Base-by-base conservation (phyloP, 305 asterid genomes). In the Euphrasia arctica region DNA sequence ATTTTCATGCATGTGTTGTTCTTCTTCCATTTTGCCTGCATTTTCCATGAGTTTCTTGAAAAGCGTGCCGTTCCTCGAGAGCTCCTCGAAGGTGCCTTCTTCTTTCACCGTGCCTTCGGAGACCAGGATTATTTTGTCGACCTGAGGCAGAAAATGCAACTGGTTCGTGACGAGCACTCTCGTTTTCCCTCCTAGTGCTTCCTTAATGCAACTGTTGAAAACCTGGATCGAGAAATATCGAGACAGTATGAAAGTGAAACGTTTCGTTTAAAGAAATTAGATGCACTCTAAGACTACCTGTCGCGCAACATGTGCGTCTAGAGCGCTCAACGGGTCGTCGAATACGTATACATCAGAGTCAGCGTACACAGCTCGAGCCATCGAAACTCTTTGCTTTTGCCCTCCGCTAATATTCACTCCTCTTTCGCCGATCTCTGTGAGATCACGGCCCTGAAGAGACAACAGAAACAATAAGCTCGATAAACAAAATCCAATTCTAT, bases 321-420 rank as follows among this genome's bases (percentile, higher is more conserved):
- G 84, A 68, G 99, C 99, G 63, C 99, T 90, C 72, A 93, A 79
- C 8, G 99, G 99, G 70, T 93, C 99, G 62, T 93, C 99, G 70
- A 93, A 93, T 74, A 93, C 77, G 82, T 77, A 93, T 55, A 93
- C 93, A 80, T 93, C 99, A n/a, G 98, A 88, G 76, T 84, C 67
- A 13, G 97, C 86, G 82, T 93, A 93, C 68, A 93, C 95, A 62
- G 97, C 97, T 73, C 99, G 81, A 31, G 99, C 99, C 96, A 93
- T 85, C 51, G 99, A 90, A 76, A 93, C 95, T 79, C 99, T 85
- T 72, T 93, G 99, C 82, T 93, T 93, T 82, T 93, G 99, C 47
- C 99, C 99, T 67, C 97, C 99, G 71, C 99, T 93, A 66, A 93
- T 88, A 70, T 93, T 93, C 48, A 90, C 96, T 58, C 99, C 99